Base-by-base conservation (phyloP, 2,329 filamentous ascomycete genomes). In the Pyrenochaeta sp. region DNA sequence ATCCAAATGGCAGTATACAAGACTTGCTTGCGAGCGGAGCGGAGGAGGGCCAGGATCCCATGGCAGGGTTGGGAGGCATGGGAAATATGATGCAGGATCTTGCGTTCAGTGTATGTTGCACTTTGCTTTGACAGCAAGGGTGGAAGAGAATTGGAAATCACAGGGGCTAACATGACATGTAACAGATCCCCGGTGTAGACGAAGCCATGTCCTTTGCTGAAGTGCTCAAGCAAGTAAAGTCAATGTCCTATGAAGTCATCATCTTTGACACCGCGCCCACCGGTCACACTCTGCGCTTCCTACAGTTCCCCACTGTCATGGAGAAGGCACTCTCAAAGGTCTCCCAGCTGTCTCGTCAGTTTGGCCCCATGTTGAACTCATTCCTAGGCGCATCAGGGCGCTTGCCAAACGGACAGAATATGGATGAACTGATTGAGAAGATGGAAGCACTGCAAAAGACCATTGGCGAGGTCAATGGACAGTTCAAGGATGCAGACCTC, bases 161-260 rank as follows among this genome's bases (percentile, higher is more conserved):
- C 15, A 3, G n/a, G 18, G 30, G 27, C 49, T 60, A 37, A 64
- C 17, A 36, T 29, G 35, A 43, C 9, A 31, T 20, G 7, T 17
- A 3, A 21, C 46, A 96, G 91, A 99, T 99, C 59, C 95, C 95
- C 15, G 95, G 95, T 79, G 96, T 99, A 59, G 95, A 99, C 75
- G 95, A 99, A 79, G 95, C 95, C 77, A 99, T 99, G 95, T 97
- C 93, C 51, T 99, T 99, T 74, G 95, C 95, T 75, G 95, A 99
- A 81, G 95, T 99, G 61, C 85, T 99, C 71, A 99, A 99, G 80
- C 95, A 99, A 79, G 95, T 99, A 81, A 98, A 98, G 81, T 96
- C 92, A 35, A 90, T 98, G 74, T 96, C 92, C 44, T 99, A 99
- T 85, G 95, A 98, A 78, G 92, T 94, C 71, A 98, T 99, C 80